These are phyloP conservation scores for Leccinum uliginosum DNA, from an alignment of 768 basidiomycete species.

Conservation along the genomic window DNA sequence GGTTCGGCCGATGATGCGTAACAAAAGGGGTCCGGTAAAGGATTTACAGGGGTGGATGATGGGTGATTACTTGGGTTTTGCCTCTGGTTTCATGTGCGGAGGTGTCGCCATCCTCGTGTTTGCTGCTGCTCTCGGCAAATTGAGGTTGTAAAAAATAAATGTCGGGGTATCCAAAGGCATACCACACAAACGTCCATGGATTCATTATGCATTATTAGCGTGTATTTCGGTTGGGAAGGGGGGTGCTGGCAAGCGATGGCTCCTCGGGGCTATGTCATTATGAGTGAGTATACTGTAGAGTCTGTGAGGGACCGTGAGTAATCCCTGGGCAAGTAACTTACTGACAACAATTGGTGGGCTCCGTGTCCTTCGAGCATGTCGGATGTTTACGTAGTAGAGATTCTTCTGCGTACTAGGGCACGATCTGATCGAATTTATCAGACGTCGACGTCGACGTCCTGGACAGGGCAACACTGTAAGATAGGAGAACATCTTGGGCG, in stretches of 20 bases:
- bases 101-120: not conserved
- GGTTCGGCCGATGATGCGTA: conserved; percentile 8
- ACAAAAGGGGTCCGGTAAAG: not conserved
- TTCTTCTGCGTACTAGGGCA: not conserved
- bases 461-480: not conserved
- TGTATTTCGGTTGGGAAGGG: not conserved
- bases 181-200: not conserved
- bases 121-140: conserved; percentile 5
- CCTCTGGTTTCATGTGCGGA: conserved; percentile 17
- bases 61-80: conserved; percentile 10
- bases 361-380: not conserved
- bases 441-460: not conserved
- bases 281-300: too few species aligned
- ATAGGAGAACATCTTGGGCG: not conserved
- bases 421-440: not conserved
- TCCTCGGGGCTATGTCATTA: not conserved
- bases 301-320: not conserved
- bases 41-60: not conserved
- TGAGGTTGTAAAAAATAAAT: not conserved
- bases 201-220: not conserved
- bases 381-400: not conserved
- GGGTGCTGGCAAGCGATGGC: not conserved
- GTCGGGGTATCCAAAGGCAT: too few species aligned
- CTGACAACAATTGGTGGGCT: not conserved
- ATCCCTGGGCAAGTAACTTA: not conserved